Base-by-base conservation (phyloP, 2,329 filamentous ascomycete species). In the Alternaria consortialis region DNA sequence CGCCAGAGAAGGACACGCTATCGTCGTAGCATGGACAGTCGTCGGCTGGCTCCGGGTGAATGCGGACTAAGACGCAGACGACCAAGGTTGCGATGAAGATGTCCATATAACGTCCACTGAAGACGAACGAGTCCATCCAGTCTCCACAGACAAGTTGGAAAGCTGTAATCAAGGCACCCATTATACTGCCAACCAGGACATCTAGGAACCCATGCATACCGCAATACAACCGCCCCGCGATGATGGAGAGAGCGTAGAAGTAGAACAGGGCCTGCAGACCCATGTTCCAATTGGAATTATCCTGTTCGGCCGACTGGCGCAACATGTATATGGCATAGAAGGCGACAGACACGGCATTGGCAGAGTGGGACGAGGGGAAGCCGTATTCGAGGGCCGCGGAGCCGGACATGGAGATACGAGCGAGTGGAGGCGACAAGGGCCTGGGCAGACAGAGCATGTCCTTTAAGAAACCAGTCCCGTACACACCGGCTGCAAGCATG, bases 201-300 rank as follows among this genome's bases (percentile, higher is more conserved):
- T 99, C 95, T 43, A 95, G 84, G 80, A 98, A 97, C 11, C 95
- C 95, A 80, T 99, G 95, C 95, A 99, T 99, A 63, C 95, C 95
- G 75, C 95, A 99, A 82, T 99, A 98, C 36, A 99, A 84, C 20
- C 95, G 89, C 6, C 95, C 95, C 64, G 98, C 83, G 40, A 97
- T 87, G 74, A 99, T 98, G 27, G 94, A 97, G 12, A 88, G 81
- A 34, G 92, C 92, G 76, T 98, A 99, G 69, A 92, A 90, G 78
- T 95, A 96, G 40, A 90, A 89, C 6, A 92, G 78, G 5, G 80
- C 78, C 74, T 95, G 91, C 27, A 97, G 81, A 4, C 84, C 79
- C 4, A 89, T 64, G 68, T 87, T 90, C 1, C 87, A 84, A 17
- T 85, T 81, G 3, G 87, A 81, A 32, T 85, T 80, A 60, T 92